Evolutionary conservation across 148 eudicot species (phyloP).

Genomic region (Chenopodium suecicum): DNA sequence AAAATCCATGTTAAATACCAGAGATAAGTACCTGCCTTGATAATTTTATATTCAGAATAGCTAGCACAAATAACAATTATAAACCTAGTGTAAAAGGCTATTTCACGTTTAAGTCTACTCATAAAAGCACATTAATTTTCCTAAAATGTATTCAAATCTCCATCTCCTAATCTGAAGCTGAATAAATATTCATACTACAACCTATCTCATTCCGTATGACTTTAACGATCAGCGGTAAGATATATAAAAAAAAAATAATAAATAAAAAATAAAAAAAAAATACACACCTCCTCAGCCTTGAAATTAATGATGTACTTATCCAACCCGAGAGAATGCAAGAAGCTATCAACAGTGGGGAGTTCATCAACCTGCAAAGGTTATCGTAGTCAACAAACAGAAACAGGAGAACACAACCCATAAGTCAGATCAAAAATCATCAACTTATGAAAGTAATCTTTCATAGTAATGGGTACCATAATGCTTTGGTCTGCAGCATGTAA

Average conservation of each 20-base stretch:
- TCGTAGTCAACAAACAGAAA: conserved; percentile 13
- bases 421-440: background rate
- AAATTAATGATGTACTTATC: conserved; percentile 63
- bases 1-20: background rate
- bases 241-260: background rate
- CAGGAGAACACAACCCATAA: background rate
- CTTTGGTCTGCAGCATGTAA: background rate
- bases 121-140: background rate
- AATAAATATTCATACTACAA: conserved; percentile 1
- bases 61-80: background rate
- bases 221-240: conserved; percentile 7
- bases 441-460: background rate
- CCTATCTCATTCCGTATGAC: background rate
- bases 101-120: background rate
- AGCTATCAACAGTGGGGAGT: conserved; percentile 59
- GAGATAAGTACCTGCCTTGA: background rate
- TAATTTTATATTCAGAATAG: too few relatives aligned
- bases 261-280: background rate
- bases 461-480: background rate
- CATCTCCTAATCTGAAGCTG: background rate
- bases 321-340: conserved; percentile 68
- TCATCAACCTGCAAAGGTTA: conserved; percentile 52
- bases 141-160: background rate
- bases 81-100: background rate
- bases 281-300: conserved; percentile 86